phyloP scores from a whole-genome alignment of 495 filamentous ascomycete species.

The Neurospora cerealis region DNA sequence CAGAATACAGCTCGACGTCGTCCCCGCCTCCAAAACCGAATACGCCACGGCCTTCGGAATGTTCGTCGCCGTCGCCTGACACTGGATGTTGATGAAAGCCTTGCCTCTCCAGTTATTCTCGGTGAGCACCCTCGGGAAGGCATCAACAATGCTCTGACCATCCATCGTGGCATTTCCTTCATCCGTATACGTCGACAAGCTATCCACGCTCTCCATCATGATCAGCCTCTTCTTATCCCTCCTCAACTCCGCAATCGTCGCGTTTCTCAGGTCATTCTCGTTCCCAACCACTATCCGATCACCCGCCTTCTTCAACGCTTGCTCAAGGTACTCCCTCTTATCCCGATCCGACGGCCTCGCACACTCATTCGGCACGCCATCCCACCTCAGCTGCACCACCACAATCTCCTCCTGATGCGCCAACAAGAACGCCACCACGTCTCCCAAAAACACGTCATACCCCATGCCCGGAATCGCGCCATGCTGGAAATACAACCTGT shows the following conservation, averaged over 20 bases:
- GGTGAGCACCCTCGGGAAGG: slow-evolving; percentile 28
- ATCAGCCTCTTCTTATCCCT: slow-evolving; percentile 36
- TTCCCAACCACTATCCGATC: slow-evolving; percentile 22
- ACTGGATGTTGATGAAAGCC: slow-evolving; percentile 41
- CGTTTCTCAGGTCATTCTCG: slow-evolving; percentile 25
- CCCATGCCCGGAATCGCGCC: slow-evolving; percentile 43
- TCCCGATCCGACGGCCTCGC: slow-evolving; percentile 32
- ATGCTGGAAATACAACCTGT: slow-evolving; percentile 44
- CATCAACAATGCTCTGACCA: slow-evolving; percentile 35
- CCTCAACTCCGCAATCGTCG: slow-evolving; percentile 32
- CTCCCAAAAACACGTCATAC: slow-evolving; percentile 38
- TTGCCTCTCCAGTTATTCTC: slow-evolving; percentile 25
- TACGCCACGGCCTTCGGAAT: slow-evolving; percentile 37
- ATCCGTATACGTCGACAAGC: slow-evolving; percentile 42
- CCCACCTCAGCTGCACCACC: slow-evolving; percentile 43
- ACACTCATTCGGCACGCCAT: slow-evolving; percentile 41
- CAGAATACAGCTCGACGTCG: slow-evolving; percentile 32
- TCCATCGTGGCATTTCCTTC: slow-evolving; percentile 40
- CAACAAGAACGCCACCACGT: slow-evolving; percentile 33
- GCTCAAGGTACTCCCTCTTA: slow-evolving; percentile 28
- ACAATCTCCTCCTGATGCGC: slow-evolving; percentile 38
- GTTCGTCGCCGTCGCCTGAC: slow-evolving; percentile 45
- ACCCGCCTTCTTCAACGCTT: slow-evolving; percentile 20
- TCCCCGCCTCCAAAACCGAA: slow-evolving; percentile 33
- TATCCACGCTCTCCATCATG: slow-evolving; percentile 32